Evolutionary conservation across 371 early-diverging fungal species (phyloP).

Genomic region (Apophysomyces elegans): DNA sequence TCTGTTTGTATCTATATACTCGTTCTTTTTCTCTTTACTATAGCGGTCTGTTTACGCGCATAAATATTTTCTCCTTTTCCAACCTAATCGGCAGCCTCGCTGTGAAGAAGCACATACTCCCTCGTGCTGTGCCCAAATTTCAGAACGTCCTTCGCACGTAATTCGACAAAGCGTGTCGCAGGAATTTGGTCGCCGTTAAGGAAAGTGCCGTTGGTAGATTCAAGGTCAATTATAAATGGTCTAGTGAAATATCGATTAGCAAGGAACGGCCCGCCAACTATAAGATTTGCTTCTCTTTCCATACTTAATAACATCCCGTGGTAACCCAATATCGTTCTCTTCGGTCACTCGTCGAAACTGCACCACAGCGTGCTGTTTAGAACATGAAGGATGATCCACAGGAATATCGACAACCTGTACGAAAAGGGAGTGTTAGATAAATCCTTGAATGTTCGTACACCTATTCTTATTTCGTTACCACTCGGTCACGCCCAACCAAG

Average conservation of each 20-base stretch:
- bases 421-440: neutral
- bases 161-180: constrained; percentile 79
- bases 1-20: too few species aligned
- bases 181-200: constrained; percentile 83
- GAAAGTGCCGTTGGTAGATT: constrained; percentile 89
- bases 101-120: constrained; percentile 89
- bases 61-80: too few species aligned
- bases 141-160: constrained; percentile 80
- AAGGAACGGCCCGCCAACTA: neutral
- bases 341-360: constrained; percentile 76
- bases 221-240: constrained; percentile 94
- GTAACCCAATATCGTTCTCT: constrained; percentile 35
- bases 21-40: too few species aligned
- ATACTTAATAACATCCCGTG: constrained; percentile 56
- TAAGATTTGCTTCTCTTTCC: neutral
- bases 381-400: constrained; percentile 86
- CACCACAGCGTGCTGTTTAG: constrained; percentile 90
- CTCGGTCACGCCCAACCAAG: constrained; percentile 88
- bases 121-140: constrained; percentile 90
- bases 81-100: constrained; percentile 44
- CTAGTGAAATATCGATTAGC: constrained; percentile 32
- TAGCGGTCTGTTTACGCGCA: too few species aligned
- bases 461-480: constrained; percentile 48
- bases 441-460: neutral
- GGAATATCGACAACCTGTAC: constrained; percentile 88